Percentiles rank a stretch among this genome's conserved stretches.
Conservation (phyloP, 1,284 basidiomycete species). For the Ganoderma resinaceum region DNA sequence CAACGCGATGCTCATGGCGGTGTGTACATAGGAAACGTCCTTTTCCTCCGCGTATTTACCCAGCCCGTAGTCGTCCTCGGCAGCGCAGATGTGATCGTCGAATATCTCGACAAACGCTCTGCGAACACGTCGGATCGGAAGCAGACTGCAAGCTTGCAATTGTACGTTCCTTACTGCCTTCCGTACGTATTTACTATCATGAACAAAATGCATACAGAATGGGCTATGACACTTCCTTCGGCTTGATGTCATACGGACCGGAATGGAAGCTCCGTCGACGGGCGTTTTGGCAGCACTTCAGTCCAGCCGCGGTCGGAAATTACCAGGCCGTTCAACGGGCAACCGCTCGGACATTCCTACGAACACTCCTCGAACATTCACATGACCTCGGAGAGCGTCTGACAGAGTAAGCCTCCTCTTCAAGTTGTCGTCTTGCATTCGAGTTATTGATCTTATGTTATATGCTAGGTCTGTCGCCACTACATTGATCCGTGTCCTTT, state of each 20-base stretch:
- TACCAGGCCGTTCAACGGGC: conserved; percentile 21
- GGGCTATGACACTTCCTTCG: conserved; percentile 12
- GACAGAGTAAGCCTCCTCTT: conserved; percentile 13
- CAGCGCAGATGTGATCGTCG: conserved; percentile 5
- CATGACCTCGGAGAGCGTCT: not conserved
- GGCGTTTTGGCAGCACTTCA: conserved; percentile 29
- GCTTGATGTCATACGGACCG: conserved; percentile 18
- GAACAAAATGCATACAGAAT: not conserved
- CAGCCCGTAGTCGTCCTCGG: conserved; percentile 14
- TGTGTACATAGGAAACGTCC: not conserved
- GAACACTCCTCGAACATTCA: conserved; percentile 9
- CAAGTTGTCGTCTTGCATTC: no score
- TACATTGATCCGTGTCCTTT: conserved; percentile 20
- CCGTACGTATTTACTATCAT: not conserved
- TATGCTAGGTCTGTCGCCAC: not conserved
- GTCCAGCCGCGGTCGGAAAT: conserved; percentile 5
- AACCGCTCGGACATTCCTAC: conserved; percentile 23
- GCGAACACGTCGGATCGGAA: conserved; percentile 24
- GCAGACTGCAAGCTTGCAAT: conserved; percentile 5
- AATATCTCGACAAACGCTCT: conserved; percentile 18
- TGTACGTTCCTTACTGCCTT: conserved; percentile 7
- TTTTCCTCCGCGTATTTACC: conserved; percentile 3
- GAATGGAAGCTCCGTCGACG: conserved; percentile 19
- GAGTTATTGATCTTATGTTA: not conserved
- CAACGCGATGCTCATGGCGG: not conserved